These are phyloP conservation scores for Cyclocybe cylindracea DNA, from an alignment of 768 basidiomycete species.

Conservation along the genomic window DNA sequence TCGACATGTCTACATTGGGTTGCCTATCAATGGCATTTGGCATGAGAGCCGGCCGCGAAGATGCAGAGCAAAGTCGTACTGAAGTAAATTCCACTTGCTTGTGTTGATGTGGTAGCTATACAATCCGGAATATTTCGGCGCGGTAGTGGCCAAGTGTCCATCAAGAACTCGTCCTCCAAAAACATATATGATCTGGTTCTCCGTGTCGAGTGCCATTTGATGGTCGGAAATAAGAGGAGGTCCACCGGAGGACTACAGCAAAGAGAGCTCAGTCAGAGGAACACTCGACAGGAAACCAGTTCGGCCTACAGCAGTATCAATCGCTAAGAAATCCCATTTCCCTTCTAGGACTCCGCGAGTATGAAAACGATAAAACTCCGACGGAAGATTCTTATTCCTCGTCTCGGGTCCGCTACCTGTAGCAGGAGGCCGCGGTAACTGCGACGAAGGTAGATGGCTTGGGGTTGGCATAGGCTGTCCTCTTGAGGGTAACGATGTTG, in stretches of 20 bases:
- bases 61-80: constrained; percentile 43
- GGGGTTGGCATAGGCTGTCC: too few species aligned
- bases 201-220: constrained; percentile 77
- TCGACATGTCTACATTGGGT: constrained; percentile 24
- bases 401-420: neutral
- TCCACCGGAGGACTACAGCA: constrained; percentile 56
- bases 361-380: constrained; percentile 79
- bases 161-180: constrained; percentile 77
- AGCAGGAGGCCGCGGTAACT: constrained; percentile 5
- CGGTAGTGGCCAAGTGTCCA: constrained; percentile 49
- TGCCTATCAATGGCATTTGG: constrained; percentile 12
- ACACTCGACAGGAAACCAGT: neutral
- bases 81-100: constrained; percentile 67
- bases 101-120: constrained; percentile 70
- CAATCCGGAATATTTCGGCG: constrained; percentile 65
- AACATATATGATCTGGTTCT: constrained; percentile 70
- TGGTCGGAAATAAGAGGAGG: constrained; percentile 80
- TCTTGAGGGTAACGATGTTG: neutral
- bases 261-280: neutral
- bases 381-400: constrained; percentile 38
- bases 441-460: neutral
- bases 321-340: constrained; percentile 71
- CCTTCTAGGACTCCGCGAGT: constrained; percentile 61
- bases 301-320: constrained; percentile 62
- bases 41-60: neutral